A percentile compares a stretch with the other conserved stretches of the same genome.
Evolutionary conservation across 192 early-diverging fungal species (phyloP).

Genomic region (Hyaloraphidium curvatum): DNA sequence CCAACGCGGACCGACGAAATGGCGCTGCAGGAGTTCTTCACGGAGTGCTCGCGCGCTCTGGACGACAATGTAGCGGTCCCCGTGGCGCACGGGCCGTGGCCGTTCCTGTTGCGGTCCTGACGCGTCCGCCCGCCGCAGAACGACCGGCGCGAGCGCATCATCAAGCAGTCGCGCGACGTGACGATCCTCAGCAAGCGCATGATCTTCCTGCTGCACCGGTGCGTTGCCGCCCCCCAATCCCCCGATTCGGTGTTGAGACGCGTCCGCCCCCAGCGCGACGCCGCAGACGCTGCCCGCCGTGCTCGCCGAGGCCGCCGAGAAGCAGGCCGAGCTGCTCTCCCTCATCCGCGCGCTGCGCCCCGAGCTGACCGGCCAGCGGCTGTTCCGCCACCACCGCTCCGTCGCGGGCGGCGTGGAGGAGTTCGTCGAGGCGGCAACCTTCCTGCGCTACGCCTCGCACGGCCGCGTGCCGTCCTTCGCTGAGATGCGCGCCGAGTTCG

Average conservation of each 20-base stretch:
- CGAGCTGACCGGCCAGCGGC: too few relatives aligned
- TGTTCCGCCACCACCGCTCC: too few relatives aligned
- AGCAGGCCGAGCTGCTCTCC: constrained; percentile 14
- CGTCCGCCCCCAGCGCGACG: background rate
- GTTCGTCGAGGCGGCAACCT: background rate
- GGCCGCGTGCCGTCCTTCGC: too few relatives aligned
- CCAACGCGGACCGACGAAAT: too few relatives aligned
- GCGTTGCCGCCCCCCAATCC: background rate
- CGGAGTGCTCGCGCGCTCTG: background rate
- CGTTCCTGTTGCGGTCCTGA: constrained; percentile 15
- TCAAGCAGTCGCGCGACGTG: constrained; percentile 27
- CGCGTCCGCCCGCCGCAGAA: constrained; percentile 19
- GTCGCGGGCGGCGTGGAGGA: background rate
- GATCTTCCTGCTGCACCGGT: constrained; percentile 21
- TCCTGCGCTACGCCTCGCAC: too few relatives aligned
- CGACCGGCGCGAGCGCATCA: constrained; percentile 27
- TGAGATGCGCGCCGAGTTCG: too few relatives aligned
- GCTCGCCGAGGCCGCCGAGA: constrained; percentile 15
- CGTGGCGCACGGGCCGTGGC: background rate
- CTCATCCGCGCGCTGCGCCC: too few relatives aligned
- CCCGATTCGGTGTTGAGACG: background rate
- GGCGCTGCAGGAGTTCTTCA: constrained; percentile 35
- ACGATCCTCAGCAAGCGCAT: constrained; percentile 27
- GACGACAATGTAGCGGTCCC: background rate
- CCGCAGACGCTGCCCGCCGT: constrained; percentile 11